Evolutionary conservation across 2,329 filamentous ascomycete genomes (phyloP), one percentile per base, ranked within the genome.

Genomic region (Fusarium newnesense): DNA sequence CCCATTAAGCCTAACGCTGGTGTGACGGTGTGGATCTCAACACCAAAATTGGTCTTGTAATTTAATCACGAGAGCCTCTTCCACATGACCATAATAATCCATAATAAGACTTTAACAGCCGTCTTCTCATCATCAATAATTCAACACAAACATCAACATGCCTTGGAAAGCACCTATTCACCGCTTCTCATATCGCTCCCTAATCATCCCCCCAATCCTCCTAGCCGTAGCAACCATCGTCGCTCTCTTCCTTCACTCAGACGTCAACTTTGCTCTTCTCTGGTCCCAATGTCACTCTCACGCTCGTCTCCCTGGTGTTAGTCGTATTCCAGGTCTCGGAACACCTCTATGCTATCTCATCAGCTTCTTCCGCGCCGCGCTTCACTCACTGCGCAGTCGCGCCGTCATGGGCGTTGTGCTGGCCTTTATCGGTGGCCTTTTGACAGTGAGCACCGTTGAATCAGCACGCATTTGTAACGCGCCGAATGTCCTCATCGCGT

Each of bases 271-370:
- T 62, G 83, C 85, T 24, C 80, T 87, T 69, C 85, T 89, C 67
- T 88, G 85, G 80, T 87, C 86, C 47, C 86, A 88, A 74, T 89
- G 87, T 79, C 84, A 87, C 76, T 81, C 87, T 4, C 84, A 79
- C 66, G 79, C 85, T 13, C 84, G 84, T 21, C 76, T 88, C 28
- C 85, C 84, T 16, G 80, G 58, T 24, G 76, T 89, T 28, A 84
- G 83, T 50, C 82, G 78, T n/a, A 75, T 87, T 5, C 86, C 85
- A 10, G 67, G 84, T 47, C 60, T 88, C 30, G 86, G 85, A 42
- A 80, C 85, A 4, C 84, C 85, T 21, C 66, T 81, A 34, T 89
- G 87, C 79, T 88, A 86, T 78, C 77, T 87, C 64, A 80, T 87
- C 75, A 85, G 83, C 81, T 87, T 87, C 81, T 85, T 88, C 78